phyloP scores from a whole-genome alignment of 2,329 filamentous ascomycete genomes.

The Onygena corvina region DNA sequence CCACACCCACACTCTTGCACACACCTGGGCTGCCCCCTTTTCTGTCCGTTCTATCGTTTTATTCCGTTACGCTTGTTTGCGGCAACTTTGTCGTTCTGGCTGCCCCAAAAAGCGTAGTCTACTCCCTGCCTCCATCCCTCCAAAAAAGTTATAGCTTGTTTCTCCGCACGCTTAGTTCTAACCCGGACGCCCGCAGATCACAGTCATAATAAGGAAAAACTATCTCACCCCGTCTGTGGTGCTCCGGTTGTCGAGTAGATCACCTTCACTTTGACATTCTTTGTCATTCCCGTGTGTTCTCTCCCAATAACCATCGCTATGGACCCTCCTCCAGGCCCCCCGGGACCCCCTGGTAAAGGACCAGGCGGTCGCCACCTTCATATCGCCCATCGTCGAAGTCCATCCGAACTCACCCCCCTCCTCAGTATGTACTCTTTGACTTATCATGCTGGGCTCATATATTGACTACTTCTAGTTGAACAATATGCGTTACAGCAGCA shows the following conservation, averaged over 20 bases:
- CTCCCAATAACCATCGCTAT: too few relatives aligned
- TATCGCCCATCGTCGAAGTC: constrained; percentile 86
- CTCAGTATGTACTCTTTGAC: constrained; percentile 68
- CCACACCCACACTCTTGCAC: too few relatives aligned
- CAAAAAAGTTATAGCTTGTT: too few relatives aligned
- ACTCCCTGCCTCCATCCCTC: too few relatives aligned
- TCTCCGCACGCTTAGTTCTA: too few relatives aligned
- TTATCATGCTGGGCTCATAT: not conserved
- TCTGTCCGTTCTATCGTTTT: too few relatives aligned
- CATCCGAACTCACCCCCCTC: constrained; percentile 82
- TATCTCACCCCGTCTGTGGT: not conserved
- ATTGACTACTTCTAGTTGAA: constrained; percentile 54
- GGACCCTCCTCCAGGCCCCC: constrained; percentile 15
- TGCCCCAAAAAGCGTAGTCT: too few relatives aligned
- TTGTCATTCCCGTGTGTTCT: too few relatives aligned
- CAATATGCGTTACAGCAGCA: constrained; percentile 90
- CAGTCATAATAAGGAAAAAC: too few relatives aligned
- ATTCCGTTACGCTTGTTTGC: too few relatives aligned
- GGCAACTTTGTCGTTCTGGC: too few relatives aligned
- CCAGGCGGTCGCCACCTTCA: constrained; percentile 74
- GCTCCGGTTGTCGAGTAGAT: constrained; percentile 2
- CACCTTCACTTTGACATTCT: not conserved
- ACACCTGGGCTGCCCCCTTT: not conserved
- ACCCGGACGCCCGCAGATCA: too few relatives aligned
- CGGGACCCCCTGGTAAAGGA: constrained; percentile 44